Evolutionary conservation across 306 rosid species (phyloP).

Genomic region (Vachellia pachyceras): DNA sequence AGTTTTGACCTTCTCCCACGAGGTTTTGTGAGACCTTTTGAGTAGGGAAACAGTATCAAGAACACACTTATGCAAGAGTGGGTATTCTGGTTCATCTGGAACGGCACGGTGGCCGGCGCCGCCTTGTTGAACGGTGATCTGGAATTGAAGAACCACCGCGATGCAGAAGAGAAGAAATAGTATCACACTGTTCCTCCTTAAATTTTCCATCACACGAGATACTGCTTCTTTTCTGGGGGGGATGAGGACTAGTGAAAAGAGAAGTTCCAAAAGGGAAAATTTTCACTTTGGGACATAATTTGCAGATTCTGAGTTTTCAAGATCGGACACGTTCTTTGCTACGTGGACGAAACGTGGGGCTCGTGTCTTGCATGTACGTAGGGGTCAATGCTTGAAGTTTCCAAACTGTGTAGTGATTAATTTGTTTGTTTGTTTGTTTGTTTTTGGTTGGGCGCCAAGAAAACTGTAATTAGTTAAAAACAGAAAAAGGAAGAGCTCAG

Average conservation of each 20-base stretch:
- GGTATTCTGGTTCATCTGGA: conserved; percentile 41
- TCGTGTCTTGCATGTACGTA: conserved; percentile 46
- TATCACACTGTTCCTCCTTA: conserved; percentile 44
- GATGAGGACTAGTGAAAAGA: background rate
- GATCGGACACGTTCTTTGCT: conserved; percentile 30
- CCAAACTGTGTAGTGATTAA: conserved; percentile 36
- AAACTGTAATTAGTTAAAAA: background rate
- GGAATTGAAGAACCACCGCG: conserved; percentile 44
- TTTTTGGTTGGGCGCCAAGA: background rate
- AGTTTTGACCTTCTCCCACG: conserved; percentile 58
- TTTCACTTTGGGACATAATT: conserved; percentile 1
- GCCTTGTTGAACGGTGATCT: conserved; percentile 43
- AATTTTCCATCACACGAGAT: conserved; percentile 48
- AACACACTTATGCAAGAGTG: conserved; percentile 40
- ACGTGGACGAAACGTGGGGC: conserved; percentile 40
- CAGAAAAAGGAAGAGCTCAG: background rate
- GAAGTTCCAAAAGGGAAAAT: background rate
- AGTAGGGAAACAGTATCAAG: conserved; percentile 48
- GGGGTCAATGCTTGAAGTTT: conserved; percentile 54
- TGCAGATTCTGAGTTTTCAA: background rate
- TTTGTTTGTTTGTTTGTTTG: background rate
- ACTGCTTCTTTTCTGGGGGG: background rate
- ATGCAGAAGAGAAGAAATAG: conserved; percentile 48
- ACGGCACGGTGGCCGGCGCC: conserved; percentile 42
- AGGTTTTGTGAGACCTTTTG: conserved; percentile 57